Base-by-base conservation (phyloP, 306 rosid genomes). In the Casuarina glauca region DNA sequence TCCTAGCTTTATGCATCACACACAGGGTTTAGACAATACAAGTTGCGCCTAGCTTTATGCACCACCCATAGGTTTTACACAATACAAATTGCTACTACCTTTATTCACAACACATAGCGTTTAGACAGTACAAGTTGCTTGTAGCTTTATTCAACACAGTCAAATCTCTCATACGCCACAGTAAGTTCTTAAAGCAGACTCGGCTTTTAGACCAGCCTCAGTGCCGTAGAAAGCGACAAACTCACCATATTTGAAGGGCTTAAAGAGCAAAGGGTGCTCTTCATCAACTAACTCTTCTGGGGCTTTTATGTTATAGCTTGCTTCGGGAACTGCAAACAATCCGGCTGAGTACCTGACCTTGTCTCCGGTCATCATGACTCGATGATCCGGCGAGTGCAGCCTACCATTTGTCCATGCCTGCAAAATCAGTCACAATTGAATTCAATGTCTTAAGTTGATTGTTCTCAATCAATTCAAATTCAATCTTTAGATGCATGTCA, bases 331-430 rank as follows among this genome's bases (percentile, higher is more conserved):
- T 2, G 95, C 84, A 80, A 91, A 88, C 51, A 89, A 26, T 49
- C 90, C 98, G 2, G 60, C 52, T 0, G 92, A 83, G 78, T 91
- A 93, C 81, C 96, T 88, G 17, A 84, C 91, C 17, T 84, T 86
- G 43, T 84, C 81, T 66, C 98, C 94, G 0, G 39, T 84, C 91
- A 91, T 88, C 92, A 91, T 86, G 63, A 91, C 98, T 10, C 92
- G 36, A 54, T 91, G 98, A 76, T 69, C 62, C 1, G 97, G 80
- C 1, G 98, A 79, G 78, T 91, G 82, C 11, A 91, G 11, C 78
- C 90, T 70, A 0, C 98, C 98, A 4, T 93, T 91, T 76, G 91
- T 19, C 97, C 97, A 89, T 45, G 98, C 97, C 97, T 93, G 45
- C 76, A 80, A 71, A 44, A 50, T 62, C 63, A 71, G 2, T 62